Evolutionary conservation across 2,329 filamentous ascomycete genomes (phyloP), one percentile per base, ranked within the genome.

Genomic region (Aspergillus thermomutatus): DNA sequence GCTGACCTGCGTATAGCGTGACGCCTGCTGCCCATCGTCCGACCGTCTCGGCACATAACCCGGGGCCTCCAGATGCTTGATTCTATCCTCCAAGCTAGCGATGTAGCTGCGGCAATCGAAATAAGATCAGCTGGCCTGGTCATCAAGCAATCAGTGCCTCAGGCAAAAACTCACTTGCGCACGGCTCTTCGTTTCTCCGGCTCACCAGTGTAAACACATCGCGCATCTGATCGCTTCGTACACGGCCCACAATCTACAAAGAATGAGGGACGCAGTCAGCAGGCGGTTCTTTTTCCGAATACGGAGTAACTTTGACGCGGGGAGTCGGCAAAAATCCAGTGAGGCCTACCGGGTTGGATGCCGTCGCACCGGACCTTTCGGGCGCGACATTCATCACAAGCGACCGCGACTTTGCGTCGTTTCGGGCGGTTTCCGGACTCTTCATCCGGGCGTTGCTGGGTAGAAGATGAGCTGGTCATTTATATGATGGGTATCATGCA

Each of bases 241-340:
- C 70, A 73, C 21, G 67, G 69, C 17, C 68, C 66, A 64, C 69
- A 72, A 7, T 68, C 69, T 72, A 28, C 1, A 7, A 10, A 25
- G 5, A 10, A 6, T 25, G 9, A 6, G 19, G n/a, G 23, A 26
- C 27, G 11, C 25, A 3, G 43, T 64, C 41, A 64, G 56, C 41
- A 21, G 17, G 17, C 3, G 21, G 43, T 19, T 17, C 17, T 8
- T 11, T 14, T 48, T 43, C 26, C 47, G 49, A 28, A 27, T 2
- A 27, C n/a, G 17, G 3, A 9, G 21, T 3, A 47, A 8, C 4
- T 23, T 10, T 10, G 19, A 52, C 21, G 9, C 17, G 14, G 31
- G 31, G 14, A 17, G 14, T 7, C 14, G 31, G 31, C 7, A 37
- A 14, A 17, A 37, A 17, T 2, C 1, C 31, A 7, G 31, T 14